These are phyloP conservation scores for Meyerozyma smithsonii DNA, from an alignment of 1,139 yeast genomes.

Conservation along the genomic window DNA sequence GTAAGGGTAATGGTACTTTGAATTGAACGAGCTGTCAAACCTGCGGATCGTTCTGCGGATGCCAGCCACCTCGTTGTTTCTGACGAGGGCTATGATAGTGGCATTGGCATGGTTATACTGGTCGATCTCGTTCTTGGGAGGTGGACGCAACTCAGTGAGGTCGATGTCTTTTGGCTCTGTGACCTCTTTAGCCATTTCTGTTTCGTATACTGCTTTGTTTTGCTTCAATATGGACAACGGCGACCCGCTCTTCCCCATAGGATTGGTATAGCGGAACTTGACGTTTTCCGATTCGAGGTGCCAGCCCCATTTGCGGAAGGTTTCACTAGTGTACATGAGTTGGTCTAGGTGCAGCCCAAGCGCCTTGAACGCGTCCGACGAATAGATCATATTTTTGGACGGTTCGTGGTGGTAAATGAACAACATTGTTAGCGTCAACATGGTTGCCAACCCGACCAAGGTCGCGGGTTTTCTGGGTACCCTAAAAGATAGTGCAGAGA, in stretches of 20 bases:
- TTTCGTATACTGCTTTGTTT: constrained; percentile 30
- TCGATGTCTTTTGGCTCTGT: constrained; percentile 47
- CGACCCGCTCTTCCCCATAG: constrained; percentile 22
- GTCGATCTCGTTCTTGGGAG: constrained; percentile 10
- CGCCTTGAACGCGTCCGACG: not conserved
- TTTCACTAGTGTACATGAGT: constrained; percentile 1
- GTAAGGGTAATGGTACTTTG: constrained; percentile 72
- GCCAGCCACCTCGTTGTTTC: constrained; percentile 53
- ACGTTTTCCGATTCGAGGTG: constrained; percentile 22
- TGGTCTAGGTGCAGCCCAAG: not conserved
- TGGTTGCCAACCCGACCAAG: not conserved
- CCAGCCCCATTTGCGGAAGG: constrained; percentile 9
- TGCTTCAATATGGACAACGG: constrained; percentile 26
- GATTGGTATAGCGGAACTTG: constrained; percentile 30
- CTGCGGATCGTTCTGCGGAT: constrained; percentile 50
- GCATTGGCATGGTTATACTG: constrained; percentile 58
- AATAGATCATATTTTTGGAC: not conserved
- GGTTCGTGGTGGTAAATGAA: not conserved
- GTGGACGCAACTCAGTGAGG: constrained; percentile 33
- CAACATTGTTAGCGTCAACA: not conserved
- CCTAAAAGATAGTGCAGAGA: not conserved
- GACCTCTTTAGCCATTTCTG: constrained; percentile 29
- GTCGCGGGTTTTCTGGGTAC: not conserved
- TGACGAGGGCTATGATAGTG: constrained; percentile 65
- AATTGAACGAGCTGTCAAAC: constrained; percentile 63